These are phyloP conservation scores for Terana coerulea DNA, from an alignment of 768 basidiomycete genomes.

Conservation along the genomic window DNA sequence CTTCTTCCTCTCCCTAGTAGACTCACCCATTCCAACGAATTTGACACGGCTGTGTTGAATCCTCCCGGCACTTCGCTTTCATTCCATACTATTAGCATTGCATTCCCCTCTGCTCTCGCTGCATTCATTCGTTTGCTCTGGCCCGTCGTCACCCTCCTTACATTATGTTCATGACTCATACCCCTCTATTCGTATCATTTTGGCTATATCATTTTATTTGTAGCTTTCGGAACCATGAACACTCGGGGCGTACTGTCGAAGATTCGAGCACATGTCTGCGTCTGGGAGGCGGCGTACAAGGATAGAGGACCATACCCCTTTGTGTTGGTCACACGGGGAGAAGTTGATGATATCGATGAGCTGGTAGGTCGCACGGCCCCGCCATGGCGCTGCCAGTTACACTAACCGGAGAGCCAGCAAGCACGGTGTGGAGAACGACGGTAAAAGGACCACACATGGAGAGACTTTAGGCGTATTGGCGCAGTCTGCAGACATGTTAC, in stretches of 20 bases:
- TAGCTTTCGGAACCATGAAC: constrained; percentile 5
- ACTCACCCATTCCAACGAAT: constrained; percentile 8
- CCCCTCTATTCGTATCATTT: constrained; percentile 14
- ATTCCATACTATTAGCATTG: constrained; percentile 13
- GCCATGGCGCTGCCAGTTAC: too few relatives aligned
- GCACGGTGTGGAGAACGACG: too few relatives aligned
- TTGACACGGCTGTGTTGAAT: constrained; percentile 9
- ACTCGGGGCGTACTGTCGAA: not conserved
- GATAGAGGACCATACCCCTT: too few relatives aligned
- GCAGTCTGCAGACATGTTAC: too few relatives aligned
- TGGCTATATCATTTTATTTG: constrained; percentile 9
- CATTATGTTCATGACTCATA: constrained; percentile 11
- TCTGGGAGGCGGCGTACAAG: too few relatives aligned
- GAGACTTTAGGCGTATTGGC: too few relatives aligned
- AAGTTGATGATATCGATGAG: too few relatives aligned
- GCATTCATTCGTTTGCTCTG: constrained; percentile 16
- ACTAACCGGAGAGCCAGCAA: too few relatives aligned
- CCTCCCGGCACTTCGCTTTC: constrained; percentile 14
- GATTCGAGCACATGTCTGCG: too few relatives aligned
- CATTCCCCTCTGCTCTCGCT: constrained; percentile 14
- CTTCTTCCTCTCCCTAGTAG: constrained; percentile 2
- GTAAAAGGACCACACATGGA: too few relatives aligned
- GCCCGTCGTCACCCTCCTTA: constrained; percentile 10
- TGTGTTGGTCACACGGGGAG: too few relatives aligned
- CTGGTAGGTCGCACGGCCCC: too few relatives aligned